phyloP scores from a whole-genome alignment of 2,329 filamentous ascomycete species.

The Penicillium palitans region DNA sequence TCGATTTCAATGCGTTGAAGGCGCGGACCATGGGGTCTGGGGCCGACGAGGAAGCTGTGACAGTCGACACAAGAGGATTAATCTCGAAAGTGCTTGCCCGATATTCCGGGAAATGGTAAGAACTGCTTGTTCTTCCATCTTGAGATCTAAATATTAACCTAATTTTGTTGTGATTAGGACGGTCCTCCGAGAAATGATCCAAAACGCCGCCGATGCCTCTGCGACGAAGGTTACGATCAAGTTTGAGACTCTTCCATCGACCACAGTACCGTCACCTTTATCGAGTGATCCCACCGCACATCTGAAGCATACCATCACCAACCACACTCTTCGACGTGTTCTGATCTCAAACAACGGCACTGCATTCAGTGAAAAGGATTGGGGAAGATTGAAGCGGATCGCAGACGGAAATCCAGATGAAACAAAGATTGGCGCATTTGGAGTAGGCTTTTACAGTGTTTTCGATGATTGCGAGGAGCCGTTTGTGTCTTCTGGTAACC shows the following conservation, averaged over 20 bases:
- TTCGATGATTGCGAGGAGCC: slow-evolving; percentile 98
- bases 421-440: slow-evolving; percentile 98
- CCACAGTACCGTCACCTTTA: slow-evolving; percentile 67
- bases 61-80: slow-evolving; percentile 91
- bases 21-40: slow-evolving; percentile 83
- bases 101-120: slow-evolving; percentile 94
- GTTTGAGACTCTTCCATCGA: slow-evolving; percentile 87
- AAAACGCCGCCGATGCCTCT: slow-evolving; percentile 97
- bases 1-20: slow-evolving; percentile 68
- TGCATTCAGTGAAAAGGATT: slow-evolving; percentile 85
- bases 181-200: slow-evolving; percentile 84
- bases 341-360: slow-evolving; percentile 91
- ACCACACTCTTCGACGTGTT: slow-evolving; percentile 85
- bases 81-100: slow-evolving; percentile 97
- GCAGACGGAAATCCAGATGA: slow-evolving; percentile 99
- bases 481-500: slow-evolving; percentile 86
- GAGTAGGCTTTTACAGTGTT: slow-evolving; percentile 97
- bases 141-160: slow-evolving; percentile 16
- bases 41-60: slow-evolving; percentile 93
- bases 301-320: slow-evolving; percentile 77
- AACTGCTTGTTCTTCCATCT: slow-evolving; percentile 22
- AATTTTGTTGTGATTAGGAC: slow-evolving; percentile 42
- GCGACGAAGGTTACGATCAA: slow-evolving; percentile 86
- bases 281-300: slow-evolving; percentile 67
- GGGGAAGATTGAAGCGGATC: slow-evolving; percentile 90